Conservation (phyloP, 176 grass and related monocot species). For the Carex kokanica region DNA sequence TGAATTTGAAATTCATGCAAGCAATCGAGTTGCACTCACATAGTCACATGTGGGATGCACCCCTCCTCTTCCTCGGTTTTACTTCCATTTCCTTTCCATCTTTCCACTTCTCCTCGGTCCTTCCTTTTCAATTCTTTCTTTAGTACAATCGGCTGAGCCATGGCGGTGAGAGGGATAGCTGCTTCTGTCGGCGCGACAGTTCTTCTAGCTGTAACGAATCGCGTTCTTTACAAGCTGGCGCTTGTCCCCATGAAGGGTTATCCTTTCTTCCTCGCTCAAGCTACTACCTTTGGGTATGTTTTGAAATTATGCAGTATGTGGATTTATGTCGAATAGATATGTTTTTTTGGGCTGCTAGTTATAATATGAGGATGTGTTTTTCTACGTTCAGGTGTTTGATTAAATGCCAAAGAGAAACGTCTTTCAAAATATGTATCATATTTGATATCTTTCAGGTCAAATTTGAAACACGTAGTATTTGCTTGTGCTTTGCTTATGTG, state of each 20-base stretch:
- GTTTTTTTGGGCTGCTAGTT: neutral
- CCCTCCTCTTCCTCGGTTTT: neutral
- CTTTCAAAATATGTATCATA: neutral
- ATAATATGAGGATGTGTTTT: neutral
- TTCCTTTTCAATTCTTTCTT: neutral
- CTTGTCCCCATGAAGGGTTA: conserved; percentile 79
- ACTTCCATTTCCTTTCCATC: neutral
- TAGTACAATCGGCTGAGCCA: neutral
- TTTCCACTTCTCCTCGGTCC: neutral
- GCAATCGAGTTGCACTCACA: neutral
- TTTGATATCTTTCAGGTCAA: neutral
- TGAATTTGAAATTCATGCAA: neutral
- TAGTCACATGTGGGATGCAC: neutral
- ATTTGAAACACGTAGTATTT: neutral
- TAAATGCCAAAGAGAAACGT: conserved; percentile 12
- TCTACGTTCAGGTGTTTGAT: conserved; percentile 20
- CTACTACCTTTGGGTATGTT: conserved; percentile 80
- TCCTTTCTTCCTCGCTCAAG: conserved; percentile 88
- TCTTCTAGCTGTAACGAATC: conserved; percentile 65
- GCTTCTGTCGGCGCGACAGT: conserved; percentile 40
- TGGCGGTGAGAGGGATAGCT: conserved; percentile 27
- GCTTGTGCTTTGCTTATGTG: neutral
- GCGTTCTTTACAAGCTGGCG: conserved; percentile 89
- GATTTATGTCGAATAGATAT: neutral
- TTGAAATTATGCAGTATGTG: neutral